Percentiles rank a stretch among this genome's conserved stretches.
Evolutionary conservation across 2,329 filamentous ascomycete species (phyloP).

Genomic region (Lecanosticta acicola): DNA sequence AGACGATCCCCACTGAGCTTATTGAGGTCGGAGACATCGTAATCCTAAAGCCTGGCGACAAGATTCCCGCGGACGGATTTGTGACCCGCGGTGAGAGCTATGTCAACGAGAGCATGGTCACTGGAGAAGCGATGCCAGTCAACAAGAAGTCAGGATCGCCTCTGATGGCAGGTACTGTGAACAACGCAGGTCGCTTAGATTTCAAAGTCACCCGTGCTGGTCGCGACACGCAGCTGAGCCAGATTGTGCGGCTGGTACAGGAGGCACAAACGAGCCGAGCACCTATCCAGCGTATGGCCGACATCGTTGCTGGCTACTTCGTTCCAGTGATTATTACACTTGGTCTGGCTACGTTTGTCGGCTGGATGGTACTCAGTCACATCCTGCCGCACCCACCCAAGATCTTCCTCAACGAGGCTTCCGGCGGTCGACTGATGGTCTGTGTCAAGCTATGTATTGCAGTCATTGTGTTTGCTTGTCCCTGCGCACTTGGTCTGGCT

Average conservation of each 20-base stretch:
- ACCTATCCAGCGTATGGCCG: conserved; percentile 88
- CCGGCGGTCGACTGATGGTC: conserved; percentile 90
- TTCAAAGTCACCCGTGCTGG: conserved; percentile 89
- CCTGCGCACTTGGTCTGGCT: conserved; percentile 89
- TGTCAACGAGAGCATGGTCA: conserved; percentile 97
- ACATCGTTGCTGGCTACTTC: conserved; percentile 87
- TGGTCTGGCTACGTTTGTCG: conserved; percentile 75
- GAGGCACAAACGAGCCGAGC: conserved; percentile 92
- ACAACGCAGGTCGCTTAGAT: conserved; percentile 84
- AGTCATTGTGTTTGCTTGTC: conserved; percentile 96
- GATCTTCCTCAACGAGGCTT: conserved; percentile 74
- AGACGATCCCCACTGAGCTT: conserved; percentile 84
- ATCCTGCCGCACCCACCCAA: conserved; percentile 74
- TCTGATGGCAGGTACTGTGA: conserved; percentile 91
- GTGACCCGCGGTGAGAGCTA: conserved; percentile 87
- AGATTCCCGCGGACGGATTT: conserved; percentile 87
- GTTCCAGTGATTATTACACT: conserved; percentile 83
- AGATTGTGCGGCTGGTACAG: conserved; percentile 97
- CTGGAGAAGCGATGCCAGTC: conserved; percentile 92
- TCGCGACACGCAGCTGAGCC: conserved; percentile 91
- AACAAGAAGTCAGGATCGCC: conserved; percentile 74
- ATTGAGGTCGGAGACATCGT: conserved; percentile 92
- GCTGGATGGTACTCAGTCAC: conserved; percentile 94
- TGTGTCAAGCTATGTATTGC: conserved; percentile 97
- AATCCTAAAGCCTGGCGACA: conserved; percentile 87